These are phyloP conservation scores for Gomphus bonarii DNA, from an alignment of 1,284 basidiomycete species.

Conservation along the genomic window DNA sequence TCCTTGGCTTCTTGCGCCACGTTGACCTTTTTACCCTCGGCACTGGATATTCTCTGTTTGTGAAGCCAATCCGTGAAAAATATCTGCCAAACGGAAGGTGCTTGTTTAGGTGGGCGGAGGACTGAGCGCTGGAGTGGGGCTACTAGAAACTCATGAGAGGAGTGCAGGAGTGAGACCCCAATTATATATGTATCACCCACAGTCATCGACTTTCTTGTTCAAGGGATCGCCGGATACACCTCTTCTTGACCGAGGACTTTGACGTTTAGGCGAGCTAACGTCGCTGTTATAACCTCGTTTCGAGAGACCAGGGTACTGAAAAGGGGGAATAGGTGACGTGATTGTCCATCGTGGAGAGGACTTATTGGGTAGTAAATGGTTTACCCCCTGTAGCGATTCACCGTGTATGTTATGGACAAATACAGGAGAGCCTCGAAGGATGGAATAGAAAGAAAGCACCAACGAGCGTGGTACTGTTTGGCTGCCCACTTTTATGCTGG, in stretches of 20 bases:
- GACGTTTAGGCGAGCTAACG: background rate
- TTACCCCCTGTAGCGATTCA: background rate
- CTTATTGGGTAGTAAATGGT: background rate
- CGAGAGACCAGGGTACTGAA: slow-evolving; percentile 12
- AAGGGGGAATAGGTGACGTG: slow-evolving; percentile 31
- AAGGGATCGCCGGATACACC: background rate
- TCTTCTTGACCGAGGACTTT: background rate
- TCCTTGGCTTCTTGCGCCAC: slow-evolving; percentile 95
- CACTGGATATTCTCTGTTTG: slow-evolving; percentile 65
- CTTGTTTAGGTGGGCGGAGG: slow-evolving; percentile 83
- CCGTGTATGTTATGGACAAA: background rate
- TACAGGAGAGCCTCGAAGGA: background rate
- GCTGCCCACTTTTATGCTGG: background rate
- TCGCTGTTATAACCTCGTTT: background rate
- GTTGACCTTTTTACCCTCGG: slow-evolving; percentile 63
- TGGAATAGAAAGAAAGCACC: background rate
- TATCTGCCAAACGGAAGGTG: slow-evolving; percentile 93
- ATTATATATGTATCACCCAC: background rate
- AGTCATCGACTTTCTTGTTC: background rate
- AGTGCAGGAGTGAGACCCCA: background rate
- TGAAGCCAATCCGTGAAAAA: slow-evolving; percentile 96
- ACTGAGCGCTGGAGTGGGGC: slow-evolving; percentile 27
- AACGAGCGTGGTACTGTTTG: background rate
- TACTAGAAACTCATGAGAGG: background rate
- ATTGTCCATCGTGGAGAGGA: slow-evolving; percentile 38